Percentiles rank a stretch among this genome's conserved stretches.
phyloP scores from a whole-genome alignment of 176 grass and related monocot species.

The Eleusine indica region DNA sequence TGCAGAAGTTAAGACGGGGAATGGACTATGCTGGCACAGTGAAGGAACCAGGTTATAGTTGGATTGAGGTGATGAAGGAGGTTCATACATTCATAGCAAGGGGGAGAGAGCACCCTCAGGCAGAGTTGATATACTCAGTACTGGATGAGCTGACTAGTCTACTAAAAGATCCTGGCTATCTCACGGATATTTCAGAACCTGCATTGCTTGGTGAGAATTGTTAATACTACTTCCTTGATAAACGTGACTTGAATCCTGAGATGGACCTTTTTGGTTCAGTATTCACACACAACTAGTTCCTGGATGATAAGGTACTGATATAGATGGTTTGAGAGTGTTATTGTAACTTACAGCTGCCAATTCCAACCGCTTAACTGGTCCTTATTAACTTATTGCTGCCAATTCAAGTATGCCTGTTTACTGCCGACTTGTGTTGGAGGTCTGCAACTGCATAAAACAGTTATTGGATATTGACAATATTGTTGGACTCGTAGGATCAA shows the following conservation, averaged over 20 bases:
- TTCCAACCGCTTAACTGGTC: background rate
- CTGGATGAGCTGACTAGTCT: slow-evolving; percentile 48
- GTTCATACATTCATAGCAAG: slow-evolving; percentile 55
- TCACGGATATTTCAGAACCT: slow-evolving; percentile 41
- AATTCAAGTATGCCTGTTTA: background rate
- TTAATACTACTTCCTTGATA: slow-evolving; percentile 38
- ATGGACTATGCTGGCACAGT: slow-evolving; percentile 46
- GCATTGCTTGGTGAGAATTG: slow-evolving; percentile 31
- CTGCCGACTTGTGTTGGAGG: background rate
- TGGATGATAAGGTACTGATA: background rate
- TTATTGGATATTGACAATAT: background rate
- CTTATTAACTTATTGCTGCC: background rate
- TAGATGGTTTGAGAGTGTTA: background rate
- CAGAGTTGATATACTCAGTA: slow-evolving; percentile 55
- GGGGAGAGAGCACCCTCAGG: slow-evolving; percentile 45
- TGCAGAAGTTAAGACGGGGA: slow-evolving; percentile 55
- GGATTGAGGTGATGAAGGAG: slow-evolving; percentile 66
- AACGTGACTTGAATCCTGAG: background rate
- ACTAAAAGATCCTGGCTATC: slow-evolving; percentile 45
- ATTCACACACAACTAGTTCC: background rate
- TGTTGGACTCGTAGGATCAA: too few relatives aligned
- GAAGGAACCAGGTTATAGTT: slow-evolving; percentile 76
- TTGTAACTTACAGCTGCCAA: background rate
- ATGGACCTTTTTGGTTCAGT: background rate
- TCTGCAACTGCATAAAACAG: background rate